These are phyloP conservation scores for Neurospora sp. DNA, from an alignment of 2,329 filamentous ascomycete genomes.

Conservation along the genomic window DNA sequence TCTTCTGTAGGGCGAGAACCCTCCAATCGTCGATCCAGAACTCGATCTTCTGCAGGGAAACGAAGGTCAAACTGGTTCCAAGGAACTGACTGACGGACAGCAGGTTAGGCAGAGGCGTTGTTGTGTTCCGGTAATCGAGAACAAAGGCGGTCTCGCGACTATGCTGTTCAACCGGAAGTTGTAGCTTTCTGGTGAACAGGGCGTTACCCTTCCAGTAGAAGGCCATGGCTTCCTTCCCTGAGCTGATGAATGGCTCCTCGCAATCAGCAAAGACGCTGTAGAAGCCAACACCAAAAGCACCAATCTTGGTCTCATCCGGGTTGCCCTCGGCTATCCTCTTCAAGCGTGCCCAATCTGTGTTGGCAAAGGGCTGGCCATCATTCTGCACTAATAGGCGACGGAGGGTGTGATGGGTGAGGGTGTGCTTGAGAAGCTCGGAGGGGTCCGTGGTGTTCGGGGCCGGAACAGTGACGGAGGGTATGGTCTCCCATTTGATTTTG, in stretches of 20 bases:
- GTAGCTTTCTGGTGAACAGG: slow-evolving; percentile 80
- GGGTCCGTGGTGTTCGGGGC: slow-evolving; percentile 55
- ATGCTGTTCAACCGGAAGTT: slow-evolving; percentile 56
- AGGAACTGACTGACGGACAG: slow-evolving; percentile 85
- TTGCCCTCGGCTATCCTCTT: slow-evolving; percentile 99
- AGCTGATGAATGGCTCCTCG: slow-evolving; percentile 94
- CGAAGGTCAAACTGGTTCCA: slow-evolving; percentile 91
- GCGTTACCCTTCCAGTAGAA: slow-evolving; percentile 99
- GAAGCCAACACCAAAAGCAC: slow-evolving; percentile 95
- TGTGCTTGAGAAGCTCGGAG: slow-evolving; percentile 70
- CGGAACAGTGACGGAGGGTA: slow-evolving; percentile 71
- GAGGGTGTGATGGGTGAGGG: slow-evolving; percentile 75
- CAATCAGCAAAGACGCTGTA: slow-evolving; percentile 98
- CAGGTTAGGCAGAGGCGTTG: slow-evolving; percentile 77
- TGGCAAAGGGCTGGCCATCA: slow-evolving; percentile 77
- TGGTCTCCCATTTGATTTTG: slow-evolving; percentile 83
- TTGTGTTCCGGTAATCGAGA: slow-evolving; percentile 83
- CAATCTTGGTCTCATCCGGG: slow-evolving; percentile 97
- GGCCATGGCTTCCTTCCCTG: slow-evolving; percentile 85
- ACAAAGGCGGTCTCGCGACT: slow-evolving; percentile 80
- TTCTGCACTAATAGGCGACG: slow-evolving; percentile 86
- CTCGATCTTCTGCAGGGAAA: slow-evolving; percentile 78
- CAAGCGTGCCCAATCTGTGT: slow-evolving; percentile 84
- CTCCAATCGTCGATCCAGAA: slow-evolving; percentile 85
- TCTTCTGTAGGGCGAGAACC: slow-evolving; percentile 71